Evolutionary conservation across 495 filamentous ascomycete species (phyloP), one percentile per base, ranked within the genome.

Genomic region (Trichoderma virens): DNA sequence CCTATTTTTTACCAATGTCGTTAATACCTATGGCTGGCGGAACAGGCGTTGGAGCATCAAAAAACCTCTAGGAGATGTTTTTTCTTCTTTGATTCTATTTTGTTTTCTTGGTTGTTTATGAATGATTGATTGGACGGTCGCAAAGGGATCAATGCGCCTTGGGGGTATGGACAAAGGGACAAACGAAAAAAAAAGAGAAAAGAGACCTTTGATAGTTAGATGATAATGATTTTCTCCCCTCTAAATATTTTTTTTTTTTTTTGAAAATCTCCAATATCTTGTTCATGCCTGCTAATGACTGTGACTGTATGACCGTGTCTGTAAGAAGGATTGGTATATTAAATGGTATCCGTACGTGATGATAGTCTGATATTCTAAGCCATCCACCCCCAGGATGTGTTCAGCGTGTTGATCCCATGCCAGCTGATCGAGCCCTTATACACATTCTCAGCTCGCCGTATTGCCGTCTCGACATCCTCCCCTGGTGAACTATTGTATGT

Each of bases 31-130:
- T 62, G 61, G 61, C 34, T 39, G 61, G 34, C 34, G 61, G 61
- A 62, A 56, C 32, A 41, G 61, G 61, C 61, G 61, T 62, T 62
- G 61, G 61, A 43, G 61, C 61, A 62, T 62, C 61, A 62, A 62
- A 62, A 47, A 62, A 39, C 34, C 35, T 62, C 18, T 43, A 34
- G 59, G 59, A 34, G 59, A 32, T 27, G 16, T 11, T 60, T 16
- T 32, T n/a, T 60, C 20, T 16, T 43, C 1, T 18, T 43, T 43
- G 11, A 16, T 43, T 16, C 11, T 43, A 16, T 43, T 43, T 43
- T 43, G 4, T 43, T 13, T 16, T 43, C 1, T 8, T 43, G 18
- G 5, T 54, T 32, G 28, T n/a, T 60, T 32, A 60, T n/a, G 34
- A 60, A 60, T n/a, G 11, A 35, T 31, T 35, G 32, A 60, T 16